Conservation (phyloP, 371 early-diverging fungal species). For the Mortierella sp. region DNA sequence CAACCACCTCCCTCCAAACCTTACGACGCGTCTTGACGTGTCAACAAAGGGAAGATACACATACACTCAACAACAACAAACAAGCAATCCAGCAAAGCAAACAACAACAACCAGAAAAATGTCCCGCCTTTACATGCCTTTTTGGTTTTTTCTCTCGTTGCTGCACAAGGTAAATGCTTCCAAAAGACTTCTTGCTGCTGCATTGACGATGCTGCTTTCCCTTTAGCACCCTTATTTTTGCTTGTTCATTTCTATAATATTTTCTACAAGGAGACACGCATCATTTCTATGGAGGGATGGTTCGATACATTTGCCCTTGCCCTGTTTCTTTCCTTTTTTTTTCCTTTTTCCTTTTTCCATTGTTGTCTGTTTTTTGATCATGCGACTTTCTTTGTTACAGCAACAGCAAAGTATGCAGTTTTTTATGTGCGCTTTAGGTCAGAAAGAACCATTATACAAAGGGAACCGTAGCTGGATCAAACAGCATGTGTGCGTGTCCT, state of each 20-base stretch:
- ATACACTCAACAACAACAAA: background rate
- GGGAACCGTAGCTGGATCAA: background rate
- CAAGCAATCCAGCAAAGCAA: background rate
- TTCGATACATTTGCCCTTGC: background rate
- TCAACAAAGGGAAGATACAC: background rate
- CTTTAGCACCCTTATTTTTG: background rate
- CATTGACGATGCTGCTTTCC: background rate
- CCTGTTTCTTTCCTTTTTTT: background rate
- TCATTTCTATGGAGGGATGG: background rate
- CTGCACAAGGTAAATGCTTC: conserved; percentile 8
- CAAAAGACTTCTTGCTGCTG: background rate
- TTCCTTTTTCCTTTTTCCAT: background rate
- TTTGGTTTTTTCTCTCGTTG: background rate
- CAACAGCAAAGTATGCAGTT: background rate
- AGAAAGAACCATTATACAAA: background rate
- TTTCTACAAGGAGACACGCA: background rate
- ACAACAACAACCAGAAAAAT: background rate
- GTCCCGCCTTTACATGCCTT: background rate
- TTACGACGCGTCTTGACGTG: conserved; percentile 14
- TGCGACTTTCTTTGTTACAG: background rate
- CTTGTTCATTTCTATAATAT: background rate
- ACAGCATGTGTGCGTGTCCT: background rate
- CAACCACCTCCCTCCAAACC: conserved; percentile 13
- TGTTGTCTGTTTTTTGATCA: conserved; percentile 1
- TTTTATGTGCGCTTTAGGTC: background rate